Evolutionary conservation across 305 asterid species (phyloP), one percentile per base, ranked within the genome.

Genomic region (Withania somnifera): DNA sequence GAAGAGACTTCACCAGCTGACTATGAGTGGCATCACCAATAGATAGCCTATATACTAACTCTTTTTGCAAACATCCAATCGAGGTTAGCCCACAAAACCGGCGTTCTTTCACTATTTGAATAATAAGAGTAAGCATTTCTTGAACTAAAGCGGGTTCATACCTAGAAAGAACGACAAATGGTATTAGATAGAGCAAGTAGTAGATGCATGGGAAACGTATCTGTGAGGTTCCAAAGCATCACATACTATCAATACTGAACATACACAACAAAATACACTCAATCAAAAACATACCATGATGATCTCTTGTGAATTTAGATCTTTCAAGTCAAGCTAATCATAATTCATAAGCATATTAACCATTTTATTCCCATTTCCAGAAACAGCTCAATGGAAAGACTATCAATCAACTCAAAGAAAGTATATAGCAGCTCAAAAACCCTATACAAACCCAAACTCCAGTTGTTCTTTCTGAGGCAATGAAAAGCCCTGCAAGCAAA

Each of bases 1-100:
- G 94, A 87, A 97, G 97, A 85, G 98, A 91, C 84, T 95, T 90
- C 83, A 97, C 94, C 85, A 97, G 89, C 86, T 93, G 98, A 87
- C 99, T 97, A 82, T 89, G 98, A 82, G 99, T 93, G 84, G 97
- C 94, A 89, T 95, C 95, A 51, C 95, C 97, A 58, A 89, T 87
- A 20, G 97, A 92, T 51, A 97, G 93, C 89, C 90, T 95, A 87
- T 93, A 92, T 22, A 97, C 87, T 86, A 97, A 88, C 87, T 97
- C 99, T 80, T 96, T 88, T 87, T 88, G 94, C 91, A 97, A 85
- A 89, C 96, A 93, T 67, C 91, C 98, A 69, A 88, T 90, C 81
- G 90, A 87, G 57, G 94, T 88, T 84, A 93, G 86, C 89, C 99
- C 99, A 89, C 97, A 95, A 84, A 92, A 92, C 81, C 98, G 88